A percentile compares a stretch with the other conserved stretches of the same genome.
Conservation (phyloP, 2,329 filamentous ascomycete genomes). For the Colletotrichum endophyticum region DNA sequence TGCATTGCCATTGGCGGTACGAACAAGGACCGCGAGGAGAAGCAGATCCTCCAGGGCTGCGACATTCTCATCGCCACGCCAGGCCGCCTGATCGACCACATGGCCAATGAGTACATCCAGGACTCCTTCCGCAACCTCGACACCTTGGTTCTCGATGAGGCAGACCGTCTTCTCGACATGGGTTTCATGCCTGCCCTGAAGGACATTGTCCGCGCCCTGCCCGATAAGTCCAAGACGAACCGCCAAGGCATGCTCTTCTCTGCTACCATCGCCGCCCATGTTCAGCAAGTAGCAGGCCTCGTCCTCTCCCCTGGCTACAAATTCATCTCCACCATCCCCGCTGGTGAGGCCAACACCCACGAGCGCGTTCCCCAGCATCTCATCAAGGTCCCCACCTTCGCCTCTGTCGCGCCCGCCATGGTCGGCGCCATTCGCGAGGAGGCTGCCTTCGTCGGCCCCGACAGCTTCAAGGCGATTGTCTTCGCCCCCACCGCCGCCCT, state of each 20-base stretch:
- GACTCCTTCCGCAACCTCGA: slow-evolving; percentile 72
- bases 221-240: slow-evolving; percentile 62
- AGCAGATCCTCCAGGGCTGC: slow-evolving; percentile 72
- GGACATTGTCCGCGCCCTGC: slow-evolving; percentile 76
- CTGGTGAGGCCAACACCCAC: slow-evolving; percentile 79
- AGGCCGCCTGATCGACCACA: slow-evolving; percentile 78
- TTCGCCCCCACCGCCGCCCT: slow-evolving; percentile 71
- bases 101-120: slow-evolving; percentile 73
- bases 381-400: slow-evolving; percentile 70
- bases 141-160: slow-evolving; percentile 84
- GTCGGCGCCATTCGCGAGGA: slow-evolving; percentile 61
- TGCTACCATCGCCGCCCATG: slow-evolving; percentile 81
- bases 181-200: slow-evolving; percentile 83
- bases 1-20: slow-evolving; percentile 80
- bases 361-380: slow-evolving; percentile 76
- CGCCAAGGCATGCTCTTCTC: slow-evolving; percentile 83
- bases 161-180: slow-evolving; percentile 81
- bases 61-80: slow-evolving; percentile 84
- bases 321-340: slow-evolving; percentile 79
- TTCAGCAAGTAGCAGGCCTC: slow-evolving; percentile 73
- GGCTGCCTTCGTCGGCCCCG: slow-evolving; percentile 32
- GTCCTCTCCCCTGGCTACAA: slow-evolving; percentile 76
- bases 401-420: slow-evolving; percentile 67
- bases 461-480: slow-evolving; percentile 81
- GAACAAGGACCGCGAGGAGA: slow-evolving; percentile 76